These are phyloP conservation scores for Anisodus acutangulus DNA, from an alignment of 257 asterid genomes.

Conservation along the genomic window DNA sequence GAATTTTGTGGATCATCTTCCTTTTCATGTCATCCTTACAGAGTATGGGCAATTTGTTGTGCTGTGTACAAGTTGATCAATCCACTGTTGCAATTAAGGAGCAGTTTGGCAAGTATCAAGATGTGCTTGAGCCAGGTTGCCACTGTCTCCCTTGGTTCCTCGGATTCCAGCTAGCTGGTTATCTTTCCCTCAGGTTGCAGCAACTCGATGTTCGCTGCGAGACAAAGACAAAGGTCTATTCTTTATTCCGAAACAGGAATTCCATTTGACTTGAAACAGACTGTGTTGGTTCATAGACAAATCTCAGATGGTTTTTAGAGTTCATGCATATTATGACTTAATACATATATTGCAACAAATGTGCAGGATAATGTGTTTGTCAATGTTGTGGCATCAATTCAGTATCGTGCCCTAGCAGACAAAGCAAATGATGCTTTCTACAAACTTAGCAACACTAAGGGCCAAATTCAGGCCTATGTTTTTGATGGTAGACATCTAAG, in stretches of 20 bases:
- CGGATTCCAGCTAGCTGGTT: conserved; percentile 31
- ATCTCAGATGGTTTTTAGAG: not conserved
- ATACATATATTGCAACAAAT: not conserved
- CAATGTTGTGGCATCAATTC: conserved; percentile 48
- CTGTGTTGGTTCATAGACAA: not conserved
- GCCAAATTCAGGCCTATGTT: conserved; percentile 47
- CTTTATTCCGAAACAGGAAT: not conserved
- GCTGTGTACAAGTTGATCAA: conserved; percentile 46
- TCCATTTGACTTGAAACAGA: not conserved
- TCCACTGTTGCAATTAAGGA: conserved; percentile 41
- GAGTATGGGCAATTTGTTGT: conserved; percentile 38
- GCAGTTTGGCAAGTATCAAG: conserved; percentile 36
- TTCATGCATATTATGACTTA: not conserved
- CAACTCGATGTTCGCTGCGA: conserved; percentile 53
- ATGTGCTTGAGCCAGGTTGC: conserved; percentile 45
- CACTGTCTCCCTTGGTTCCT: conserved; percentile 44
- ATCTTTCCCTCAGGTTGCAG: conserved; percentile 20
- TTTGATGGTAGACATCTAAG: conserved; percentile 34
- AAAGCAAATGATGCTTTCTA: conserved; percentile 47
- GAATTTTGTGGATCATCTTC: conserved; percentile 10
- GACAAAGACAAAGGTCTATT: conserved; percentile 48
- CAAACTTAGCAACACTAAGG: conserved; percentile 40
- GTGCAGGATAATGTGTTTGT: conserved; percentile 45
- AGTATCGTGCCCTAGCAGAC: conserved; percentile 44
- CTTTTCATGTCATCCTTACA: not conserved